These are phyloP conservation scores for Rosa persica DNA, from an alignment of 306 rosid species.

Conservation along the genomic window DNA sequence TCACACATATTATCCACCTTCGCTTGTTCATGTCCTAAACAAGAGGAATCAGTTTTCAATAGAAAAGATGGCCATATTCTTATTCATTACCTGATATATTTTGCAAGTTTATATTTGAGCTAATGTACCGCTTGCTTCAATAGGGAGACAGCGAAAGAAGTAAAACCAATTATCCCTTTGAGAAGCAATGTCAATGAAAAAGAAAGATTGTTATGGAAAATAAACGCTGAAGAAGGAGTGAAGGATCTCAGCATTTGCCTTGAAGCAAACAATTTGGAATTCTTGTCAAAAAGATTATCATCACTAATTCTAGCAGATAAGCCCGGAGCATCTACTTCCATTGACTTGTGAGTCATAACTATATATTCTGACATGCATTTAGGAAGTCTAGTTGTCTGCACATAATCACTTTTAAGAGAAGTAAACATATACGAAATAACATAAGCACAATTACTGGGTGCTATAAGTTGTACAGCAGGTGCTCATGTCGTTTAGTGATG, in stretches of 20 bases:
- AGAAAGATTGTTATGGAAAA: not conserved
- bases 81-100: not conserved
- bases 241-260: slow-evolving; percentile 11
- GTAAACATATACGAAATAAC: not conserved
- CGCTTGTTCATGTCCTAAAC: not conserved
- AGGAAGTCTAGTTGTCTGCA: not conserved
- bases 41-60: not conserved
- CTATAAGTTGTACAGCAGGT: not conserved
- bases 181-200: not conserved
- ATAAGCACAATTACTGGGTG: not conserved
- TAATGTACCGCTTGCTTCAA: slow-evolving; percentile 1
- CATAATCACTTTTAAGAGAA: not conserved
- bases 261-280: slow-evolving; percentile 4
- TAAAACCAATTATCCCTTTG: not conserved
- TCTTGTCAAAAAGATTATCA: slow-evolving; percentile 19
- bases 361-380: not conserved
- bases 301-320: slow-evolving; percentile 17
- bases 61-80: not conserved
- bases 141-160: not conserved
- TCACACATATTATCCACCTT: not conserved
- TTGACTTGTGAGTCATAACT: not conserved
- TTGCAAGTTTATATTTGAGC: not conserved
- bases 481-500: no score
- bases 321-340: not conserved
- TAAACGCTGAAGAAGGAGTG: not conserved